Percentiles rank a stretch among this genome's conserved stretches.
phyloP scores from a whole-genome alignment of 306 rosid genomes.

The Quercus engelmannii region DNA sequence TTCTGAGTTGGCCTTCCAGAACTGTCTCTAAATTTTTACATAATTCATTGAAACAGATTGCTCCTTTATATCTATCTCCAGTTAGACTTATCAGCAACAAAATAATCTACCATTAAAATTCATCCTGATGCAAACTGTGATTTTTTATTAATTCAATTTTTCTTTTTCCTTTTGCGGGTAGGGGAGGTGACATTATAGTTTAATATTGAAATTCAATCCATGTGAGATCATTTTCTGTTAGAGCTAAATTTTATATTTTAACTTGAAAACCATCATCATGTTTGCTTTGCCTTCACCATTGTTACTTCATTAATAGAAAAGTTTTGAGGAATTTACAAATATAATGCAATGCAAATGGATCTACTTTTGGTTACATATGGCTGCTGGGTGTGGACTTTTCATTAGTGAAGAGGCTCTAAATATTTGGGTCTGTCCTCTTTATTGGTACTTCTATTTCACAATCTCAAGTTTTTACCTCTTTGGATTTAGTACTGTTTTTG shows the following conservation, averaged over 20 bases:
- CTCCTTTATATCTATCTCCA: background rate
- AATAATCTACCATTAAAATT: background rate
- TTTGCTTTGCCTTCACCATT: background rate
- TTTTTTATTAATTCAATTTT: background rate
- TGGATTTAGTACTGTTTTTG: conserved; percentile 6
- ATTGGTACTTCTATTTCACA: conserved; percentile 49
- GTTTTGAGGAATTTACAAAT: background rate
- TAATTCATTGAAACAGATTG: background rate
- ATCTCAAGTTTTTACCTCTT: conserved; percentile 17
- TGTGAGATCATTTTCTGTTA: background rate
- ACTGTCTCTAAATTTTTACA: background rate
- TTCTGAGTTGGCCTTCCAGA: background rate
- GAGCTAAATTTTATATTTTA: background rate
- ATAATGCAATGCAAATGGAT: conserved; percentile 45
- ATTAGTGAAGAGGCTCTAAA: conserved; percentile 73
- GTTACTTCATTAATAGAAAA: background rate
- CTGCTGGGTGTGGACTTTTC: conserved; percentile 71
- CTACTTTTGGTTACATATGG: conserved; percentile 81
- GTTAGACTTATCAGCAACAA: background rate
- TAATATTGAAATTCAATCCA: background rate
- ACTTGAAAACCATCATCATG: background rate
- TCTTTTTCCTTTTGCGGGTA: background rate
- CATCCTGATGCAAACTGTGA: background rate
- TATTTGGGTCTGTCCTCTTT: conserved; percentile 67
- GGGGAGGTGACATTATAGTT: background rate